Evolutionary conservation across 1,284 basidiomycete genomes (phyloP), one percentile per base, ranked within the genome.

Genomic region (Fomitopsis schrenkii): DNA sequence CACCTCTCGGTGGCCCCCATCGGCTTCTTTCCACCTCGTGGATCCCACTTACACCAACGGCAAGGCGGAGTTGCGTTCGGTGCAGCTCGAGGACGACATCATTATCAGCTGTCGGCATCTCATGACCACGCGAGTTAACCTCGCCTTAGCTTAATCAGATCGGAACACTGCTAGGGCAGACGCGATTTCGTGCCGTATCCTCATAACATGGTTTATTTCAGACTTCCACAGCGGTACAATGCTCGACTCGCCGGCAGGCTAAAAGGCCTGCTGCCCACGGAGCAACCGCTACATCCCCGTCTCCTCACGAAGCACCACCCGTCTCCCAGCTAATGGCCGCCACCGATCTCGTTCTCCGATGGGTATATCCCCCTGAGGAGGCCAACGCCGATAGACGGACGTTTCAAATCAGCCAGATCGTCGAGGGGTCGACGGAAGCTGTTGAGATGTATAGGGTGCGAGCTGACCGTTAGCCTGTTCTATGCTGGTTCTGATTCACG

Each of bases 361-460:
- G 83, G 64, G 68, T 72, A n/a, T 77, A 72, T 62, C 68, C 75
- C 40, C 64, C 73, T 22, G 69, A 72, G 26, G 66, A 67, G 36
- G 61, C 71, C 44, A 72, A 74, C 55, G 64, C 71, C 41, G 80
- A 84, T 68, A 69, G 75, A 66, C 81, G 83, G 55, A 76, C 80
- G 5, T 77, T 83, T 64, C 75, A 74, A 36, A 74, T 82, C 40
- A 70, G 73, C 55, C 75, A 76, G 56, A 66, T 78, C n/a, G 62
- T 71, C 5, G 75, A 74, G 40, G 72, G 64, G 28, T 66, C 71
- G 1, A 60, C 63, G 33, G 67, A 69, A n/a, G 69, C 74, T 36
- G 59, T 77, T 33, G 80, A 82, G 59, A 64, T 83, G 19, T 85
- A 85, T 74, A 81, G 77, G 72, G 84, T 77, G 64, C 59, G 58